phyloP scores from a whole-genome alignment of 257 asterid species.

The Henckelia pumila region DNA sequence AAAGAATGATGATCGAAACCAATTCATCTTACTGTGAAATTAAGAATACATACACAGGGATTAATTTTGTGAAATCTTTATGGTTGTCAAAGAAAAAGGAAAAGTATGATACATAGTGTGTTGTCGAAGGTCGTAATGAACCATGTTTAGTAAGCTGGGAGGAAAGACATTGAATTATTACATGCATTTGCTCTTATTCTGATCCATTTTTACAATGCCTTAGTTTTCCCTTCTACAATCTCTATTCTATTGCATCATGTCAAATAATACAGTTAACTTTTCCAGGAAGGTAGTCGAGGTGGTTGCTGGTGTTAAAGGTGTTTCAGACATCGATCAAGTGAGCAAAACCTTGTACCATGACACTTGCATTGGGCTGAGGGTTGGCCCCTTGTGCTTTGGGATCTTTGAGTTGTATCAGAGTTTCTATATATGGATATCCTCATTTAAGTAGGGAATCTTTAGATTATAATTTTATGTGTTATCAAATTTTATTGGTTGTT shows the following conservation, averaged over 20 bases:
- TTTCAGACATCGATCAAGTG: slow-evolving; percentile 62
- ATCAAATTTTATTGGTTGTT: too few relatives aligned
- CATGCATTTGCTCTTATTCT: slow-evolving; percentile 12
- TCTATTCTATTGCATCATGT: slow-evolving; percentile 3
- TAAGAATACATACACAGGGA: slow-evolving; percentile 85
- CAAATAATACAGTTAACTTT: slow-evolving; percentile 9
- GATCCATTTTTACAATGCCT: slow-evolving; percentile 3
- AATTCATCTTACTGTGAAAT: slow-evolving; percentile 97
- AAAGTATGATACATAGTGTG: slow-evolving; percentile 68
- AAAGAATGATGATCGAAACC: slow-evolving; percentile 88
- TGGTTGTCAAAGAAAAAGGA: slow-evolving; percentile 96
- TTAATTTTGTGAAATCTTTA: slow-evolving; percentile 58
- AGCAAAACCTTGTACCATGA: slow-evolving; percentile 77
- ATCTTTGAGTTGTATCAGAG: too few relatives aligned
- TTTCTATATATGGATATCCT: too few relatives aligned
- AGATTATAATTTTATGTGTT: too few relatives aligned
- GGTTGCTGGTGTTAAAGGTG: slow-evolving; percentile 86
- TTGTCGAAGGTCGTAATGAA: slow-evolving; percentile 93
- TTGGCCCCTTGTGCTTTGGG: too few relatives aligned
- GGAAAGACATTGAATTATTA: slow-evolving; percentile 17
- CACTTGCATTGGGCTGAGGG: too few relatives aligned
- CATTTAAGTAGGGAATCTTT: too few relatives aligned
- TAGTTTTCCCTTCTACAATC: not conserved
- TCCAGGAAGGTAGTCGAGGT: slow-evolving; percentile 94
- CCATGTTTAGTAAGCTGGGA: slow-evolving; percentile 90